Conservation (phyloP, 768 basidiomycete genomes). For the Trametes cingulata region DNA sequence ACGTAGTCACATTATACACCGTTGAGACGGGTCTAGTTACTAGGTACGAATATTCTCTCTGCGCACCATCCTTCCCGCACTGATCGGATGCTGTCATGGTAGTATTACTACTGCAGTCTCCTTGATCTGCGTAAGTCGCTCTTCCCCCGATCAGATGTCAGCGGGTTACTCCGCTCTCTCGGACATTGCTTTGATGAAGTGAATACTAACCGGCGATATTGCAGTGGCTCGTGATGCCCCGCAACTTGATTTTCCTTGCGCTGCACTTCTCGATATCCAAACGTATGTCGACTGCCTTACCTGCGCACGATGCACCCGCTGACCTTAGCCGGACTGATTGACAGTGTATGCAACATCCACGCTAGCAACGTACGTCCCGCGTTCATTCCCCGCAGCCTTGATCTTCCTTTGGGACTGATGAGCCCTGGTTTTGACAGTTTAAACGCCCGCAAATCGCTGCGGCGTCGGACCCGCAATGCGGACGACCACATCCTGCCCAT, state of each 20-base stretch:
- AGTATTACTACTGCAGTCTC: slow-evolving; percentile 29
- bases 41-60: slow-evolving; percentile 15
- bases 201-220: not conserved
- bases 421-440: slow-evolving; percentile 8
- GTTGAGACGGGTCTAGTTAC: slow-evolving; percentile 32
- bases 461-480: slow-evolving; percentile 13
- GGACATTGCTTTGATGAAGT: not conserved
- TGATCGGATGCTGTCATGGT: not conserved
- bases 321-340: not conserved
- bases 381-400: not conserved
- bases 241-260: slow-evolving; percentile 31
- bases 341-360: slow-evolving; percentile 33
- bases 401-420: not conserved
- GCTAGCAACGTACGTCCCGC: slow-evolving; percentile 27
- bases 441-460: slow-evolving; percentile 23
- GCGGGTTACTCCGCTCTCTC: not conserved
- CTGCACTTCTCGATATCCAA: slow-evolving; percentile 34
- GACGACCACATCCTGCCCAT: slow-evolving; percentile 18
- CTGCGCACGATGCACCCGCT: not conserved
- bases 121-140: slow-evolving; percentile 28
- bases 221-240: slow-evolving; percentile 31
- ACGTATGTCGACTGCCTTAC: slow-evolving; percentile 17
- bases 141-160: not conserved
- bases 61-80: not conserved
- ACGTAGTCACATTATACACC: slow-evolving; percentile 30